Evolutionary conservation across 2,329 filamentous ascomycete genomes (phyloP), one percentile per base, ranked within the genome.

Genomic region (Neopestalotiopsis sp.): DNA sequence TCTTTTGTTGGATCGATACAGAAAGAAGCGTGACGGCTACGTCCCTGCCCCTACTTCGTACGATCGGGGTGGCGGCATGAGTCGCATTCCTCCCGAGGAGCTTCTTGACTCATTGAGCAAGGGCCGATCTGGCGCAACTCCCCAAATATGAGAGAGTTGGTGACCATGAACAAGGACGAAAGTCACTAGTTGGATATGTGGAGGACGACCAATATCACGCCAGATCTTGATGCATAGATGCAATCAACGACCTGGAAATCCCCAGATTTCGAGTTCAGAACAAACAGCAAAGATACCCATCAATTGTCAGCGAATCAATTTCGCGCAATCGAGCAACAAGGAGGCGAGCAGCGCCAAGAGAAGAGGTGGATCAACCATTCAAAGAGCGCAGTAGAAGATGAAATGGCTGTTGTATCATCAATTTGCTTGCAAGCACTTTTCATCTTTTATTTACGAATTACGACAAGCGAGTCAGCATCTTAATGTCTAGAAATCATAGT

Each of bases 1-100:
- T 71, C 89, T 97, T 71, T 76, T 93, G 59, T 85, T 94, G 68
- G 93, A 96, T 81, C 89, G 93, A 70, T 85, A 92, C 70, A 89
- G 93, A 74, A 92, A 94, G 82, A 91, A 88, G 83, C 88, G 90
- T 63, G 92, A 95, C 78, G 94, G 94, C 64, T 97, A 97, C 73
- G 84, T 90, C 14, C 93, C 91, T n/a, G 93, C 93, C 45, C 91
- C 91, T 4, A 92, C 90, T 20, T 88, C 84, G 84, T 88, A 86
- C 71, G 89, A 91, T 75, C 84, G 87, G 56, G 85, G 85, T 67
- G 88, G 83, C 71, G 87, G 87, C 66, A 88, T 91, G 72, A 83
- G 85, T 72, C 82, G 88, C 71, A 85, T 91, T 70, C 89, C 89
- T 13, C 90, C 90, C 3, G 84, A 86, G 65, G 87, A 91, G 77